Percentiles rank a stretch among this genome's conserved stretches.
Evolutionary conservation across 495 filamentous ascomycete species (phyloP).

Genomic region (Aspergillus cavernicola): DNA sequence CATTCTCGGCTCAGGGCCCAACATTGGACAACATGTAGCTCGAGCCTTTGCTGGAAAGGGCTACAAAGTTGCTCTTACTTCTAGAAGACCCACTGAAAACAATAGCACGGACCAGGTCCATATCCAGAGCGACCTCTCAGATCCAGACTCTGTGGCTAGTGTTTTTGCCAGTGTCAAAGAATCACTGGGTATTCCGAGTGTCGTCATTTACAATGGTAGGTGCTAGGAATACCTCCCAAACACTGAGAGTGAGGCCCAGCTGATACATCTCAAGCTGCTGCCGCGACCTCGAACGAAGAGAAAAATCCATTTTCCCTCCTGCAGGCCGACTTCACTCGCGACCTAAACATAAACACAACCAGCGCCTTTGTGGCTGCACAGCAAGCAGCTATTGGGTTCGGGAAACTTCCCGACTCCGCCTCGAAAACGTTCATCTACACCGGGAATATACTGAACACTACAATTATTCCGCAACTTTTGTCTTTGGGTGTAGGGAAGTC

Average conservation of each 20-base stretch:
- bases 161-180: slow-evolving; percentile 38
- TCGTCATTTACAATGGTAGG: slow-evolving; percentile 50
- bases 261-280: neutral
- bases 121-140: slow-evolving; percentile 38
- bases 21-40: slow-evolving; percentile 34
- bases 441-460: slow-evolving; percentile 43
- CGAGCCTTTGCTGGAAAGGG: slow-evolving; percentile 40
- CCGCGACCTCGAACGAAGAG: neutral
- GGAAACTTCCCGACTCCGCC: slow-evolving; percentile 19
- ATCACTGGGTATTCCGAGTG: slow-evolving; percentile 37
- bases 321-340: slow-evolving; percentile 31
- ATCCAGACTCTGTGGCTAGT: slow-evolving; percentile 30
- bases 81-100: slow-evolving; percentile 30
- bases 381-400: slow-evolving; percentile 38
- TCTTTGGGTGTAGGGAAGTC: slow-evolving; percentile 42
- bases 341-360: slow-evolving; percentile 41
- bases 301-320: slow-evolving; percentile 21
- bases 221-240: neutral
- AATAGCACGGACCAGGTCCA: slow-evolving; percentile 32
- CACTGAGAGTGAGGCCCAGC: neutral
- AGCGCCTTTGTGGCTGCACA: slow-evolving; percentile 43
- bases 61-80: slow-evolving; percentile 41
- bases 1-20: slow-evolving; percentile 43
- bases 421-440: slow-evolving; percentile 45
- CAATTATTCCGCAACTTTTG: slow-evolving; percentile 27